phyloP scores from a whole-genome alignment of 306 rosid species.

The Sechiopsis laciniata region DNA sequence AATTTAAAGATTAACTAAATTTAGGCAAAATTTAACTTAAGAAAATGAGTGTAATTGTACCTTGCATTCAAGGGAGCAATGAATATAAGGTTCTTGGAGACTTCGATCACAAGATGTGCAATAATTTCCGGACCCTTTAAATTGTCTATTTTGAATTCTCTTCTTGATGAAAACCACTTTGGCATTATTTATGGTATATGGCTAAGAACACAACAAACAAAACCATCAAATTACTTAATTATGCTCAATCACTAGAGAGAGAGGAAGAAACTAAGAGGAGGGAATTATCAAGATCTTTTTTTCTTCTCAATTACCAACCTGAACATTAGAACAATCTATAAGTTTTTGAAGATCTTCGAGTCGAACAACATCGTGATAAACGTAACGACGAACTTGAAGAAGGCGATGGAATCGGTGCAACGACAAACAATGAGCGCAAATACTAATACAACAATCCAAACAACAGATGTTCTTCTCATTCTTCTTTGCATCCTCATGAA shows the following conservation, averaged over 20 bases:
- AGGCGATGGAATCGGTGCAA: slow-evolving; percentile 85
- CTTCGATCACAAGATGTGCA: slow-evolving; percentile 93
- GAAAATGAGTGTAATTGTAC: slow-evolving; percentile 28
- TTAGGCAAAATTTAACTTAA: neutral
- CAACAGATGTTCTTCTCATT: slow-evolving; percentile 92
- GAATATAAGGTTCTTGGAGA: slow-evolving; percentile 90
- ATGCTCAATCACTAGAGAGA: neutral
- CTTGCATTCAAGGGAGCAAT: slow-evolving; percentile 97
- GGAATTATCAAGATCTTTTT: no score
- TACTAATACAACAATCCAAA: slow-evolving; percentile 86
- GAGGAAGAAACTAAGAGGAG: neutral
- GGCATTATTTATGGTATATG: slow-evolving; percentile 90
- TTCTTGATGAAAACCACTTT: slow-evolving; percentile 97
- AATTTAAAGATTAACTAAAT: no score
- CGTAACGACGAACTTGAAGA: slow-evolving; percentile 96
- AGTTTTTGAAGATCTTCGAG: slow-evolving; percentile 95
- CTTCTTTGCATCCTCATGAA: slow-evolving; percentile 75
- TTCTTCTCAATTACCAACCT: slow-evolving; percentile 33
- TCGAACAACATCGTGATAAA: slow-evolving; percentile 86
- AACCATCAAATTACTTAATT: neutral
- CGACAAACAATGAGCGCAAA: slow-evolving; percentile 89
- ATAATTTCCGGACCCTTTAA: slow-evolving; percentile 89
- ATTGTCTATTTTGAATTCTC: slow-evolving; percentile 94
- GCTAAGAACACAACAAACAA: slow-evolving; percentile 29
- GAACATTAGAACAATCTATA: slow-evolving; percentile 87